Evolutionary conservation across 2,329 filamentous ascomycete genomes (phyloP).

Genomic region (Colletotrichum musae): DNA sequence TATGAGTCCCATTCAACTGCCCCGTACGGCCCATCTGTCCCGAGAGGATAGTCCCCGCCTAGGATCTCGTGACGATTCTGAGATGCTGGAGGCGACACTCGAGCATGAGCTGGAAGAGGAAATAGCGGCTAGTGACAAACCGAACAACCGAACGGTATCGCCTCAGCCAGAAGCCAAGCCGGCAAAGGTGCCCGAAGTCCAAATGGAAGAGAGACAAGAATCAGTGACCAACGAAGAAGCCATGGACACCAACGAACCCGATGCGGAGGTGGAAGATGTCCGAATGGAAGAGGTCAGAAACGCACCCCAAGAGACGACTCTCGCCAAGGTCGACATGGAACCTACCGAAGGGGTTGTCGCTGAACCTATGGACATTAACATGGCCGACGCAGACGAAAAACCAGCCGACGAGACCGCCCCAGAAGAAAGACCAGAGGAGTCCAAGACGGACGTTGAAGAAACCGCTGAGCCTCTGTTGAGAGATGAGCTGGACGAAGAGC

Average conservation of each 20-base stretch:
- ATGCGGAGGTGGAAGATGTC: background rate
- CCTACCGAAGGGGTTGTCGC: constrained; percentile 9
- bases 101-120: constrained; percentile 35
- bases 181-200: background rate
- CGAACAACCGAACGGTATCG: background rate
- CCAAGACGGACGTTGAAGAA: constrained; percentile 33
- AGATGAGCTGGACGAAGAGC: constrained; percentile 21
- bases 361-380: constrained; percentile 31
- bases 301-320: constrained; percentile 7
- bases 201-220: background rate
- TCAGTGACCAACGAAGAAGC: background rate
- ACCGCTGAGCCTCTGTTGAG: constrained; percentile 28
- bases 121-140: constrained; percentile 2
- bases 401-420: constrained; percentile 14
- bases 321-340: constrained; percentile 20
- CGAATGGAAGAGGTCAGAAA: constrained; percentile 15
- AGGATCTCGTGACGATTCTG: constrained; percentile 16
- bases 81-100: constrained; percentile 29
- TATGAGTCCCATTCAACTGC: constrained; percentile 36
- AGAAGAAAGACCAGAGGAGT: constrained; percentile 10
- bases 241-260: background rate
- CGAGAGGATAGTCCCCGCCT: constrained; percentile 5
- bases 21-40: constrained; percentile 2
- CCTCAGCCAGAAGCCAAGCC: background rate
- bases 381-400: constrained; percentile 34